Evolutionary conservation across 2,329 filamentous ascomycete species (phyloP).

Genomic region (Fusarium dimerum): DNA sequence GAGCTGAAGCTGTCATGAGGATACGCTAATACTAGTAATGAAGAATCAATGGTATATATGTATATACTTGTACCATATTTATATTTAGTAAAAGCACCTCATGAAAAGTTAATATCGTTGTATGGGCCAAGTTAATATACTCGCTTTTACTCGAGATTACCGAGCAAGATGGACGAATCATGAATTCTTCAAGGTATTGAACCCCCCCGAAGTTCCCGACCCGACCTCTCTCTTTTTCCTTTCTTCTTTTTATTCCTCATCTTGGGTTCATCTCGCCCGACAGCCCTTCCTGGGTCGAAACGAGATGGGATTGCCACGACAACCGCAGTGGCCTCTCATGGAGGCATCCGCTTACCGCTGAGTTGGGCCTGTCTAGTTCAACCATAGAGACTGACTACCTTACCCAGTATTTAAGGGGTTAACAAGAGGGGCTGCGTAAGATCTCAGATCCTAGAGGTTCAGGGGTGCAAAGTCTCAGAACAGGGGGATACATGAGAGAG

Average conservation of each 20-base stretch:
- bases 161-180: too few relatives aligned
- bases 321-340: slow-evolving; percentile 25
- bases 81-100: too few relatives aligned
- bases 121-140: too few relatives aligned
- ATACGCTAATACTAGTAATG: background rate
- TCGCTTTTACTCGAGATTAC: too few relatives aligned
- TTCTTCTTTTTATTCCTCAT: background rate
- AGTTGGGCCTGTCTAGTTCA: background rate
- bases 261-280: slow-evolving; percentile 2
- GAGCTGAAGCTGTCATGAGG: background rate
- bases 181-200: too few relatives aligned
- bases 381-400: too few relatives aligned
- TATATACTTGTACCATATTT: too few relatives aligned
- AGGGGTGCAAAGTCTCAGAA: slow-evolving; percentile 16
- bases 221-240: too few relatives aligned
- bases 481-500: slow-evolving; percentile 4
- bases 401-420: background rate
- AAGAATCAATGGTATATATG: too few relatives aligned
- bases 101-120: too few relatives aligned
- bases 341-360: background rate
- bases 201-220: too few relatives aligned
- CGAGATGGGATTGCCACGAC: slow-evolving; percentile 30
- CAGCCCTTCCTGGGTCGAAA: slow-evolving; percentile 21
- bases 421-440: slow-evolving; percentile 19
- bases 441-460: slow-evolving; percentile 25